Conservation (phyloP, 176 grass and related monocot species). For the Tillandsia leiboldiana region DNA sequence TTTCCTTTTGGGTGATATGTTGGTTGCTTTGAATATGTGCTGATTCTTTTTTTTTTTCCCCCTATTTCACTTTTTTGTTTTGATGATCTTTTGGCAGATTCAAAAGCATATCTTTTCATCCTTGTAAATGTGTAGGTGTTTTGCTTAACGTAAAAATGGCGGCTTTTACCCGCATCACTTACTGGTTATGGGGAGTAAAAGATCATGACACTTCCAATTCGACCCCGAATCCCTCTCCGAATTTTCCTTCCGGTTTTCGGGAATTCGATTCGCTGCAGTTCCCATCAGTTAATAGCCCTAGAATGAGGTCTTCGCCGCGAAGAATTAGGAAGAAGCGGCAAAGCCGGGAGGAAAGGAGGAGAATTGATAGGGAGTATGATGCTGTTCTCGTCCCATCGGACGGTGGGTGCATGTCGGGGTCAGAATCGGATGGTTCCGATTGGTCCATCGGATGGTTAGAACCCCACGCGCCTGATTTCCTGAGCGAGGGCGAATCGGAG, state of each 20-base stretch:
- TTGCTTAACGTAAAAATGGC: conserved; percentile 10
- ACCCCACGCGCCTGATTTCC: conserved; percentile 47
- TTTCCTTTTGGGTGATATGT: background rate
- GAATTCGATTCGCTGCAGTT: conserved; percentile 36
- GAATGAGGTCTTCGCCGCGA: conserved; percentile 8
- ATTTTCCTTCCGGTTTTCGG: conserved; percentile 42
- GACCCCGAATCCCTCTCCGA: conserved; percentile 16
- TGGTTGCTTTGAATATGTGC: background rate
- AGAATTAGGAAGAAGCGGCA: conserved; percentile 28
- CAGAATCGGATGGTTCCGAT: conserved; percentile 67
- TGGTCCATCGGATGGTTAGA: conserved; percentile 83
- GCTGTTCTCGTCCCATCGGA: conserved; percentile 70
- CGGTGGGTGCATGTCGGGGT: conserved; percentile 60
- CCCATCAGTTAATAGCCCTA: conserved; percentile 2
- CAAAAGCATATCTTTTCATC: background rate
- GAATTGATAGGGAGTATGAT: conserved; percentile 67
- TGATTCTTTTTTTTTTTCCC: background rate
- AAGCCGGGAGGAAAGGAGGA: conserved; percentile 25
- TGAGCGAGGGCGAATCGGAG: conserved; percentile 41
- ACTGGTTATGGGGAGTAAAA: conserved; percentile 18
- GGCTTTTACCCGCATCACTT: conserved; percentile 20
- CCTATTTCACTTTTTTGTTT: background rate
- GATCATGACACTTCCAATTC: conserved; percentile 7
- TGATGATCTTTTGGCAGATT: background rate
- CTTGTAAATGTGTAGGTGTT: background rate